A percentile compares a stretch with the other conserved stretches of the same genome.
These are phyloP conservation scores for Penicillium occitanis DNA, from an alignment of 2,329 filamentous ascomycete species.

Conservation along the genomic window DNA sequence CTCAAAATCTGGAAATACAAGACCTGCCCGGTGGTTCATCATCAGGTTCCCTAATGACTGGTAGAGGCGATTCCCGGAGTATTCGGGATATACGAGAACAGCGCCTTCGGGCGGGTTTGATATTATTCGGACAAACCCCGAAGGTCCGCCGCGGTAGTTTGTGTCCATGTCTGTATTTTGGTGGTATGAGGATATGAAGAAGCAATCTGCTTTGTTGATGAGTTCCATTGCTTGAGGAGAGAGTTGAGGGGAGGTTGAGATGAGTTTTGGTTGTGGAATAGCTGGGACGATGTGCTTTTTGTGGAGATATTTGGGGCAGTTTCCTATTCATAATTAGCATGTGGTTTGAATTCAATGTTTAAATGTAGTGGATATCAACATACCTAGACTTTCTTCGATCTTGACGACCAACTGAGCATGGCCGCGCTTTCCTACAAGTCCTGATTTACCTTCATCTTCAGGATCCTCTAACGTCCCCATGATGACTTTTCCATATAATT, in stretches of 20 bases:
- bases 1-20: conserved; percentile 72
- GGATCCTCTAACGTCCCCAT: conserved; percentile 56
- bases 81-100: conserved; percentile 75
- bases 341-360: conserved; percentile 17
- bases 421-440: conserved; percentile 24
- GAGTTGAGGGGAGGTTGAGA: conserved; percentile 52
- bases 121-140: conserved; percentile 70
- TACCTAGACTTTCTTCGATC: conserved; percentile 67
- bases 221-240: conserved; percentile 58
- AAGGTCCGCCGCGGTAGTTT: conserved; percentile 74
- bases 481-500: conserved; percentile 69
- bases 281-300: conserved; percentile 63
- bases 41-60: conserved; percentile 78
- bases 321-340: conserved; percentile 49
- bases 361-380: conserved; percentile 23
- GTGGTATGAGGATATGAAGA: conserved; percentile 73
- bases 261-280: conserved; percentile 53
- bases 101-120: conserved; percentile 51
- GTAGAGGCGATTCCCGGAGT: conserved; percentile 79
- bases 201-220: conserved; percentile 65
- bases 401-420: conserved; percentile 63
- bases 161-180: conserved; percentile 71
- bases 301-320: conserved; percentile 87
- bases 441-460: conserved; percentile 26
- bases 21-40: conserved; percentile 64